Conservation (phyloP, 768 basidiomycete species). For the Agrocybe pediades region DNA sequence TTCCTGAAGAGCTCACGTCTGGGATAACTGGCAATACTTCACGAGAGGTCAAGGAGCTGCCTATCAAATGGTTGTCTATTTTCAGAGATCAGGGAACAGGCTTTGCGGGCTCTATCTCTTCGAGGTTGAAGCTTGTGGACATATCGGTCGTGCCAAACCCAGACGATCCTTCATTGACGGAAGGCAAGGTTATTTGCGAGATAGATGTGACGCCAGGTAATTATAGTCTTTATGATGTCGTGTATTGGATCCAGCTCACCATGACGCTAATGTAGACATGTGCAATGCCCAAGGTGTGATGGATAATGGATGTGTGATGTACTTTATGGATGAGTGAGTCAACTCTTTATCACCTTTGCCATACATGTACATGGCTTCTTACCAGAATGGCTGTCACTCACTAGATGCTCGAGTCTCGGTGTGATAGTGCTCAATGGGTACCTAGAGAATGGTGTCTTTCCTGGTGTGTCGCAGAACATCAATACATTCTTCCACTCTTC, state of each 20-base stretch:
- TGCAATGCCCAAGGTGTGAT: slow-evolving; percentile 36
- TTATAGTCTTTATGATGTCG: slow-evolving; percentile 10
- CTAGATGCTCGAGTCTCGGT: slow-evolving; percentile 45
- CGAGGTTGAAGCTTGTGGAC: slow-evolving; percentile 35
- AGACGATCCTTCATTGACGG: slow-evolving; percentile 35
- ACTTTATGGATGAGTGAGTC: slow-evolving; percentile 50
- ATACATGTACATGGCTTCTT: not conserved
- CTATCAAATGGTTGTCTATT: slow-evolving; percentile 38
- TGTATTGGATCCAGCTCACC: slow-evolving; percentile 1
- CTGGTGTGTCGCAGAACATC: slow-evolving; percentile 47
- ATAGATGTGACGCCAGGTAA: slow-evolving; percentile 47
- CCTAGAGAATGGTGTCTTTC: slow-evolving; percentile 25
- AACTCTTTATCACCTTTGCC: not conserved
- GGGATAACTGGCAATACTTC: slow-evolving; percentile 38
- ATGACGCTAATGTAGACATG: slow-evolving; percentile 39
- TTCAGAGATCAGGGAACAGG: slow-evolving; percentile 29
- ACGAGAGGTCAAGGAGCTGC: slow-evolving; percentile 34
- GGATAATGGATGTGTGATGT: slow-evolving; percentile 42
- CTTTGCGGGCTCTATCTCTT: slow-evolving; percentile 31
- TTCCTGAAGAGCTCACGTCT: slow-evolving; percentile 23
- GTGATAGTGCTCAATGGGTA: slow-evolving; percentile 35
- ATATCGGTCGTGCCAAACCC: slow-evolving; percentile 38
- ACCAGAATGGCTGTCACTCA: not conserved
- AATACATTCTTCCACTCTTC: slow-evolving; percentile 47
- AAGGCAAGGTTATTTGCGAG: slow-evolving; percentile 42